These are phyloP conservation scores for Paraphaeosphaeria minitans DNA, from an alignment of 2,329 filamentous ascomycete species.

Conservation along the genomic window DNA sequence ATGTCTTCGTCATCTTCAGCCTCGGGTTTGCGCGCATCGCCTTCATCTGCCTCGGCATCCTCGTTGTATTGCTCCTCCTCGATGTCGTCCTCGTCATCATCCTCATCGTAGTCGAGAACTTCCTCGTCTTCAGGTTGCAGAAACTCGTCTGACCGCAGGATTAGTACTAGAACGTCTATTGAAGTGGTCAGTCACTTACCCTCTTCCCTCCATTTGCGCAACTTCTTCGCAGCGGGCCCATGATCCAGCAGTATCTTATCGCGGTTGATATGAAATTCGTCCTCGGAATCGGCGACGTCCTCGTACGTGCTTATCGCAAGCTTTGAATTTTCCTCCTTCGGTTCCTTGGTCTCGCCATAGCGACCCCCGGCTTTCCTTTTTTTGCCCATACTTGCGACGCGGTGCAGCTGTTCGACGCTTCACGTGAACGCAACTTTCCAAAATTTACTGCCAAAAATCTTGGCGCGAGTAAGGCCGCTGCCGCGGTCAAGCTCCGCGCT, in stretches of 20 bases:
- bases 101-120: slow-evolving; percentile 59
- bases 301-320: slow-evolving; percentile 68
- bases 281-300: slow-evolving; percentile 90
- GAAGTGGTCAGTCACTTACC: slow-evolving; percentile 43
- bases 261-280: slow-evolving; percentile 86
- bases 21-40: slow-evolving; percentile 35
- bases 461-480: slow-evolving; percentile 29
- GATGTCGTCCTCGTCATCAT: slow-evolving; percentile 53
- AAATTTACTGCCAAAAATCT: slow-evolving; percentile 39
- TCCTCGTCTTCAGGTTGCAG: slow-evolving; percentile 68
- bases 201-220: slow-evolving; percentile 72
- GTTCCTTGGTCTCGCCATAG: slow-evolving; percentile 42
- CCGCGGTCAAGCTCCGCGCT: slow-evolving; percentile 10
- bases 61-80: slow-evolving; percentile 54
- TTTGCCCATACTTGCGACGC: slow-evolving; percentile 53
- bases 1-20: slow-evolving; percentile 63
- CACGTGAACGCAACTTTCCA: slow-evolving; percentile 11
- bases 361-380: slow-evolving; percentile 71
- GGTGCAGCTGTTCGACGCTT: slow-evolving; percentile 11
- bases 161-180: background rate
- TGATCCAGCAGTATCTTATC: slow-evolving; percentile 89
- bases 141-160: slow-evolving; percentile 39
- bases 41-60: slow-evolving; percentile 44
- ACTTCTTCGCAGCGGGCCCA: slow-evolving; percentile 75
- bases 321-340: slow-evolving; percentile 54